Percentiles rank a stretch among this genome's conserved stretches.
Evolutionary conservation across 208 protist genomes (phyloP).

Genomic region (Crithidia acanthocephali): DNA sequence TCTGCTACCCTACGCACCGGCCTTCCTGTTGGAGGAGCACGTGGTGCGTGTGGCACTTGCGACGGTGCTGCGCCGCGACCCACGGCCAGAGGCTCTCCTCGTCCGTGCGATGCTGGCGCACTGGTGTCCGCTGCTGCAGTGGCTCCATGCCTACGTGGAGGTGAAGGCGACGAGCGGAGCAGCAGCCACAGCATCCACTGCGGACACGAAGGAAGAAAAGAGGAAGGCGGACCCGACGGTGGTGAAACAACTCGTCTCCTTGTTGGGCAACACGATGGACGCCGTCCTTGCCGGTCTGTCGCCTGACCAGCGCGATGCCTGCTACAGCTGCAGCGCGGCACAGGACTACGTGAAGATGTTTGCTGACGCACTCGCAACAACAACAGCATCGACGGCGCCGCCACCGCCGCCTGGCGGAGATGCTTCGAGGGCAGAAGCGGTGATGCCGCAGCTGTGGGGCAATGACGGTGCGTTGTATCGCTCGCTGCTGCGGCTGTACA

Average conservation of each 20-base stretch:
- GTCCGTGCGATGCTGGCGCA: slow-evolving; percentile 55
- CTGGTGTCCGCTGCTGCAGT: slow-evolving; percentile 49
- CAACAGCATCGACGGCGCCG: slow-evolving; percentile 3
- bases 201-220: not conserved
- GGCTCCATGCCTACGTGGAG: slow-evolving; percentile 47
- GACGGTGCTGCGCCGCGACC: slow-evolving; percentile 38
- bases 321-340: slow-evolving; percentile 8
- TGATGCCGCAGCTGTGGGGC: slow-evolving; percentile 50
- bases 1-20: slow-evolving; percentile 49
- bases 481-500: slow-evolving; percentile 73
- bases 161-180: slow-evolving; percentile 25
- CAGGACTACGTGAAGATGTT: slow-evolving; percentile 17
- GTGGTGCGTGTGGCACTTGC: slow-evolving; percentile 43
- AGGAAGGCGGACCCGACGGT: not conserved
- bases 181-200: not conserved
- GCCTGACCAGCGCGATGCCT: slow-evolving; percentile 42
- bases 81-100: slow-evolving; percentile 39
- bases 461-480: slow-evolving; percentile 59
- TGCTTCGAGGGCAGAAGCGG: not conserved
- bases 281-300: slow-evolving; percentile 51
- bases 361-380: not conserved
- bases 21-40: slow-evolving; percentile 48
- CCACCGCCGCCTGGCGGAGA: not conserved
- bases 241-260: slow-evolving; percentile 56
- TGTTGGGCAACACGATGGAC: slow-evolving; percentile 73